These are phyloP conservation scores for Omphalotus guepiniiformis DNA, from an alignment of 768 basidiomycete species.

Conservation along the genomic window DNA sequence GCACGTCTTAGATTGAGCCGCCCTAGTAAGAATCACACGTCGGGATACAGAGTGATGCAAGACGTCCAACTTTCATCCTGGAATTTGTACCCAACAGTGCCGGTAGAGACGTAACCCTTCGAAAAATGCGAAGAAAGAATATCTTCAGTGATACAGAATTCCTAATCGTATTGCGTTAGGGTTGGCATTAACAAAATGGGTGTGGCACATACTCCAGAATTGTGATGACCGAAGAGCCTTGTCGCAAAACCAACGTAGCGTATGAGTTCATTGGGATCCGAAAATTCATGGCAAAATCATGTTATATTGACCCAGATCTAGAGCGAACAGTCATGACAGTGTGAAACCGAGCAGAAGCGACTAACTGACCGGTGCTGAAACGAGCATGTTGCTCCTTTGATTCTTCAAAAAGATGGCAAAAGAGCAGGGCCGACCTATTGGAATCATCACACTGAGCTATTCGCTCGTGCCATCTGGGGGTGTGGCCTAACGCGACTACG, in stretches of 20 bases:
- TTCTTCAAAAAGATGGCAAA: too few relatives aligned
- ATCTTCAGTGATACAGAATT: constrained; percentile 5
- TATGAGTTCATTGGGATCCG: neutral
- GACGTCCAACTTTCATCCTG: constrained; percentile 32
- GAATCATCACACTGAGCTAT: too few relatives aligned
- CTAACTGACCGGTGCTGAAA: too few relatives aligned
- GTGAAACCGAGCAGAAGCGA: too few relatives aligned
- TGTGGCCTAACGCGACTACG: too few relatives aligned
- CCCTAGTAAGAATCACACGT: constrained; percentile 54
- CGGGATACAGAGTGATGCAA: constrained; percentile 58
- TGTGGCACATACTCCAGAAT: neutral
- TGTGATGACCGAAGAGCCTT: neutral
- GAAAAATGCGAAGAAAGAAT: neutral
- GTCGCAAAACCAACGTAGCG: neutral
- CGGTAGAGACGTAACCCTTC: neutral
- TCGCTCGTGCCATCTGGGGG: too few relatives aligned
- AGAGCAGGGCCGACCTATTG: too few relatives aligned
- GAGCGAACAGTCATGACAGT: neutral
- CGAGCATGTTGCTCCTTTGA: too few relatives aligned
- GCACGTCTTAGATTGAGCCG: constrained; percentile 26
- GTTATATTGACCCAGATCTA: neutral
- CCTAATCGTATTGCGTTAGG: neutral
- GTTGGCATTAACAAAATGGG: neutral
- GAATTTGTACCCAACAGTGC: neutral
- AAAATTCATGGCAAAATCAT: neutral